Evolutionary conservation across 2,329 filamentous ascomycete genomes (phyloP), one percentile per base, ranked within the genome.

Genomic region (Bimuria novae-zelandiae): DNA sequence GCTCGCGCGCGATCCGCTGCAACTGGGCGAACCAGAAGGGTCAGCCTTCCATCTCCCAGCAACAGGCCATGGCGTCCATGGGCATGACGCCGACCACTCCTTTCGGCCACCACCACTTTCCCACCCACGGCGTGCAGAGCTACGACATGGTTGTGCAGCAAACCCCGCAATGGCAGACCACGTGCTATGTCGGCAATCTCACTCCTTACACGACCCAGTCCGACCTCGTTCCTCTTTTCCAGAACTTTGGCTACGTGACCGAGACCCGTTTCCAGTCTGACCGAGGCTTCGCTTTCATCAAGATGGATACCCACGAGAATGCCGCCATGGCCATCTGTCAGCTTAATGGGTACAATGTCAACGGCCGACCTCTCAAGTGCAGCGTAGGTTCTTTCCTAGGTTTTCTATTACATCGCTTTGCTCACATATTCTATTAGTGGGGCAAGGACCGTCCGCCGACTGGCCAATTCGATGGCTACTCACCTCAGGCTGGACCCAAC

Each of bases 1-100:
- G 94, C 49, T 97, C 94, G 67, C 90, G 94, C 61, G 94, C 94
- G 35, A 99, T 99, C 71, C 92, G 94, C 65, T 97, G 93, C 84
- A 99, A 99, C 82, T 99, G 94, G 94, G 94, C 94, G 56, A 99
- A 99, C 80, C 94, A 99, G 73, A 99, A 99, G 82, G 94, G 94
- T n/a, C 94, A 99, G 72, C 94, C 94, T 51, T 97, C 94, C 1
- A 97, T 97, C 75, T 92, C 92, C 43, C 93, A 99, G 79, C 94
- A 97, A 78, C 91, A 96, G 76, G 91, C 92, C 32, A 94, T 99
- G 91, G 89, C 89, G 57, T 89, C 92, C 54, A 96, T 97, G 90
- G 94, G 94, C 72, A 92, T 99, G 89, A 96, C 93, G 22, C 94
- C 94, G 4, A 96, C 93, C 25, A 97, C 92, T 41, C 92, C 93